Evolutionary conservation across 768 basidiomycete genomes (phyloP).

Genomic region (Steccherinum ochraceum): DNA sequence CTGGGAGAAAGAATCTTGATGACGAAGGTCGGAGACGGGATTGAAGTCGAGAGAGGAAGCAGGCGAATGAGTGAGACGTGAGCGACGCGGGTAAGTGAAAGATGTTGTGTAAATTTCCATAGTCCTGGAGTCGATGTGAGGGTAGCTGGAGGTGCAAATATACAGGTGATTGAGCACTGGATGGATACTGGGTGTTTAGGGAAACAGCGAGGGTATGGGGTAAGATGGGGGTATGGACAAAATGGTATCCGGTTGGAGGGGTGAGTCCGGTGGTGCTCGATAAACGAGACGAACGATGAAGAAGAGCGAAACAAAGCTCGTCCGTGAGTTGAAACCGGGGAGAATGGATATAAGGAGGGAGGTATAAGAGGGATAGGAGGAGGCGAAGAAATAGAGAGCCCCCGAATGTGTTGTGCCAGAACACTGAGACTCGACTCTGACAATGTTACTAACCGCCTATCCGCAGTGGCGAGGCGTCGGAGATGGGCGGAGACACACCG

Average conservation of each 20-base stretch:
- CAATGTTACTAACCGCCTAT: too few relatives aligned
- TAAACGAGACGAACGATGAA: constrained; percentile 16
- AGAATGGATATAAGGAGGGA: constrained; percentile 16
- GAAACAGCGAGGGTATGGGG: constrained; percentile 26
- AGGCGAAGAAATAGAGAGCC: neutral
- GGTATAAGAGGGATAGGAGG: constrained; percentile 5
- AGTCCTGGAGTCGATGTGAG: constrained; percentile 14
- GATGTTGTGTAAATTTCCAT: constrained; percentile 97
- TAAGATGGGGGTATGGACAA: constrained; percentile 27
- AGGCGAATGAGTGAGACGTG: constrained; percentile 60
- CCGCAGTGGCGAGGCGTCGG: too few relatives aligned
- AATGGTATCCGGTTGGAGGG: constrained; percentile 24
- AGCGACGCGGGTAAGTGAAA: constrained; percentile 85
- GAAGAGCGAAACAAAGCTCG: neutral
- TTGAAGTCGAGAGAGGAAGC: constrained; percentile 59
- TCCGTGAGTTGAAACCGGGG: constrained; percentile 1
- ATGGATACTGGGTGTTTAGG: constrained; percentile 17
- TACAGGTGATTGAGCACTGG: constrained; percentile 18
- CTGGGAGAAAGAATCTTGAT: constrained; percentile 30
- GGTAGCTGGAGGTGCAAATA: constrained; percentile 19
- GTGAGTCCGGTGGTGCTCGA: constrained; percentile 24
- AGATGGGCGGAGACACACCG: neutral
- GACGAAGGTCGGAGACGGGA: constrained; percentile 39
- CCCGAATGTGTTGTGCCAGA: neutral
- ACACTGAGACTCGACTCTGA: too few relatives aligned